phyloP scores from a whole-genome alignment of 768 basidiomycete genomes.

The Megacollybia marginata region DNA sequence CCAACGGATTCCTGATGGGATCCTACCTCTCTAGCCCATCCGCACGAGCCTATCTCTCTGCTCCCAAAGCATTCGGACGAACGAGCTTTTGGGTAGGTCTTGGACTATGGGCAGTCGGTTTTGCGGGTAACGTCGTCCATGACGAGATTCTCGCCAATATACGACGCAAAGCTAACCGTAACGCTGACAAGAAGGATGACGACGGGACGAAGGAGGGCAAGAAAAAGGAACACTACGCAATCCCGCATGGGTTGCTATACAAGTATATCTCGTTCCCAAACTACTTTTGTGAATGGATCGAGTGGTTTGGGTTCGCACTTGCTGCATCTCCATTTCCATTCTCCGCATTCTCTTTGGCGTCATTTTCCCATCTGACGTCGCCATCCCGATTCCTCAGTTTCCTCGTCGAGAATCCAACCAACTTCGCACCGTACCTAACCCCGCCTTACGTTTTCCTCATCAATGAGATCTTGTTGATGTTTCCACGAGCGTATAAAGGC shows the following conservation, averaged over 20 bases:
- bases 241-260: conserved; percentile 75
- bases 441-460: too few species aligned
- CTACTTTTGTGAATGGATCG: conserved; percentile 92
- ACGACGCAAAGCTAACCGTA: too few species aligned
- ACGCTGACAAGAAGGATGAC: too few species aligned
- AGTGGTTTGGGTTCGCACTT: conserved; percentile 76
- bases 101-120: conserved; percentile 60
- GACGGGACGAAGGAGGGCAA: too few species aligned
- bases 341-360: too few species aligned
- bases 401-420: conserved; percentile 20
- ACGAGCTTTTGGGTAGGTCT: conserved; percentile 50
- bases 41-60: conserved; percentile 26
- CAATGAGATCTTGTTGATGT: conserved; percentile 69
- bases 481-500: conserved; percentile 73
- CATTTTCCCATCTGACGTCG: conserved; percentile 10
- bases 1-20: conserved; percentile 49
- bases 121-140: conserved; percentile 76
- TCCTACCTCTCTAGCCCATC: conserved; percentile 38
- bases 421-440: conserved; percentile 34
- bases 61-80: conserved; percentile 20
- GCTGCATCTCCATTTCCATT: conserved; percentile 47
- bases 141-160: conserved; percentile 93
- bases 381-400: conserved; percentile 15
- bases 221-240: too few species aligned
- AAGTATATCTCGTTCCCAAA: conserved; percentile 82